Conservation (phyloP, 306 rosid genomes). For the Ormosia semicastrata region DNA sequence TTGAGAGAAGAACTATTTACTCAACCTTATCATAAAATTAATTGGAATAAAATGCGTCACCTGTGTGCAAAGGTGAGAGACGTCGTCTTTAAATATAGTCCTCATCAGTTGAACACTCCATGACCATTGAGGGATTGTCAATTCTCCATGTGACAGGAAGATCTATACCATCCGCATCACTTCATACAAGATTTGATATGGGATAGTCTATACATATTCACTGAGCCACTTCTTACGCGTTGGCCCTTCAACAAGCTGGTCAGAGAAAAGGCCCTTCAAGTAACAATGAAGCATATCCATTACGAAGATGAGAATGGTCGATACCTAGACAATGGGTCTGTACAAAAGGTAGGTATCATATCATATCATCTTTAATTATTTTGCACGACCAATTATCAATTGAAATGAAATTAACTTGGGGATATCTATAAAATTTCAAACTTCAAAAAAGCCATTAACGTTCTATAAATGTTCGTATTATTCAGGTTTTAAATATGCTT, state of each 20-base stretch:
- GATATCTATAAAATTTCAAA: neutral
- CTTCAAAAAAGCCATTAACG: neutral
- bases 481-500: conserved; percentile 61
- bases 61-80: conserved; percentile 52
- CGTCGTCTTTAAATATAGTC: neutral
- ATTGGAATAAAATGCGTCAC: conserved; percentile 70
- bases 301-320: conserved; percentile 68
- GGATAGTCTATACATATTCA: conserved; percentile 61
- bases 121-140: neutral
- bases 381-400: neutral
- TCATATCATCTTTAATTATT: neutral
- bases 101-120: no score
- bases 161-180: conserved; percentile 58
- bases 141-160: conserved; percentile 46
- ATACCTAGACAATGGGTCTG: conserved; percentile 56
- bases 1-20: conserved; percentile 54
- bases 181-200: conserved; percentile 61
- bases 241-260: conserved; percentile 69
- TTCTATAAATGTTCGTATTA: neutral
- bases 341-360: conserved; percentile 47
- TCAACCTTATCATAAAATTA: conserved; percentile 50
- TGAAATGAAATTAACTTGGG: neutral
- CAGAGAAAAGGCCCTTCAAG: conserved; percentile 58
- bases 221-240: conserved; percentile 63
- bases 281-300: conserved; percentile 70